phyloP scores from a whole-genome alignment of 2,329 filamentous ascomycete species.

The Metarhizium robertsii region DNA sequence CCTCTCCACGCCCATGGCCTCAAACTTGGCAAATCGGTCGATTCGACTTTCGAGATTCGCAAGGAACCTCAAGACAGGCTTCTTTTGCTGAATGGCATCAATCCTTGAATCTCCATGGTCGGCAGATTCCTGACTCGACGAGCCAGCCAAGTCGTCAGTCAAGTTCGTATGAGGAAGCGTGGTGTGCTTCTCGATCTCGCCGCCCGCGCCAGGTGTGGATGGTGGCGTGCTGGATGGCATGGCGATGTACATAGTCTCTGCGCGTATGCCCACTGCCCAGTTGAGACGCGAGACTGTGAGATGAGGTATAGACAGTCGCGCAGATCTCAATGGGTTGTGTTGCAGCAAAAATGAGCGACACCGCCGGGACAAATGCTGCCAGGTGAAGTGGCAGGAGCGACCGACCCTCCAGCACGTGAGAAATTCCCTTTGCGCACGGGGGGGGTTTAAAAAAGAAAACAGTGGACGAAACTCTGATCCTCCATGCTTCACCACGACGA shows the following conservation, averaged over 20 bases:
- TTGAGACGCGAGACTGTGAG: neutral
- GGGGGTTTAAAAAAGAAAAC: neutral
- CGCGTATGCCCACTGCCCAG: no score
- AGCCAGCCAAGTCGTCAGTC: neutral
- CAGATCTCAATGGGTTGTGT: neutral
- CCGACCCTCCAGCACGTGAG: neutral
- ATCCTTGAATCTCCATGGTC: neutral
- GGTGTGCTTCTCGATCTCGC: neutral
- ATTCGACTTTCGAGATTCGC: slow-evolving; percentile 2
- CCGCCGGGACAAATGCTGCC: neutral
- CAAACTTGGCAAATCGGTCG: slow-evolving; percentile 1
- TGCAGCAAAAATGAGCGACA: no score
- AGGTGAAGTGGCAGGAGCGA: neutral
- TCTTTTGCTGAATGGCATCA: neutral
- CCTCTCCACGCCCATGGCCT: slow-evolving; percentile 5
- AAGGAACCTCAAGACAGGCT: neutral
- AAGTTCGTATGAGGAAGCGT: neutral
- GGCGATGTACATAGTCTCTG: neutral
- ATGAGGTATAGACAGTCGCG: neutral
- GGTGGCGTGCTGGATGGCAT: neutral
- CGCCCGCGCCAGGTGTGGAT: neutral
- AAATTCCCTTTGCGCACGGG: no score
- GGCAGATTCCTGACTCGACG: neutral
- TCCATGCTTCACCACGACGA: no score
- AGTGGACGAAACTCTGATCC: neutral